Conservation (phyloP, 2,329 filamentous ascomycete species). For the Dissoconium aciculare region DNA sequence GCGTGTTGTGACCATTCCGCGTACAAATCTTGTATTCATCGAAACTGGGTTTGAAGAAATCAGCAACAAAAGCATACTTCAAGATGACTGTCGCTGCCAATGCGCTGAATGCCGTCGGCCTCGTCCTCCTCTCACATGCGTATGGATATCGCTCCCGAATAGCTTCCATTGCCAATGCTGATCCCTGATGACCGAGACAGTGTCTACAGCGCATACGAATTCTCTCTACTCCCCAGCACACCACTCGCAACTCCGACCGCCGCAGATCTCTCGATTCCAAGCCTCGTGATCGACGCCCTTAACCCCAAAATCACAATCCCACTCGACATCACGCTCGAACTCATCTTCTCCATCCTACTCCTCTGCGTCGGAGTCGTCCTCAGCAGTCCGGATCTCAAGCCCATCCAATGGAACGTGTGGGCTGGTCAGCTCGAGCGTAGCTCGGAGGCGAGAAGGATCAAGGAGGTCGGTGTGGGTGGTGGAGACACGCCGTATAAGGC, state of each 20-base stretch:
- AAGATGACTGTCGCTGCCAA: conserved; percentile 59
- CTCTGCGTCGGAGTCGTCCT: conserved; percentile 72
- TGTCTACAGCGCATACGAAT: conserved; percentile 92
- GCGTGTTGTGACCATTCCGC: too few relatives aligned
- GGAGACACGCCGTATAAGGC: conserved; percentile 66
- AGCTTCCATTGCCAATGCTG: conserved; percentile 5
- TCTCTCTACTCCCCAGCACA: conserved; percentile 51
- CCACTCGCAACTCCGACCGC: conserved; percentile 25
- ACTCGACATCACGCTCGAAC: conserved; percentile 76
- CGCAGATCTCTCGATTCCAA: too few relatives aligned
- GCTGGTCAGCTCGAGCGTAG: conserved; percentile 63
- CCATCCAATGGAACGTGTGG: conserved; percentile 72
- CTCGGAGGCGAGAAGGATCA: conserved; percentile 40
- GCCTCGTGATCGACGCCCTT: conserved; percentile 21
- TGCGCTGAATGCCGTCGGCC: conserved; percentile 55
- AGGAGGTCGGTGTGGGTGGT: conserved; percentile 53
- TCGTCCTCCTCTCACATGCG: conserved; percentile 74
- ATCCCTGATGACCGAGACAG: too few relatives aligned
- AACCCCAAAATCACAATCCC: conserved; percentile 41
- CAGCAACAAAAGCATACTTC: too few relatives aligned
- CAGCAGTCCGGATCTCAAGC: conserved; percentile 61
- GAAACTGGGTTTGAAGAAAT: too few relatives aligned
- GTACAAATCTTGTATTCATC: too few relatives aligned
- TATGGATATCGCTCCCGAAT: conserved; percentile 35
- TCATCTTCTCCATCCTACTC: conserved; percentile 62